Base-by-base conservation (phyloP, 2,329 filamentous ascomycete species). In the Penicillium rolfsii region DNA sequence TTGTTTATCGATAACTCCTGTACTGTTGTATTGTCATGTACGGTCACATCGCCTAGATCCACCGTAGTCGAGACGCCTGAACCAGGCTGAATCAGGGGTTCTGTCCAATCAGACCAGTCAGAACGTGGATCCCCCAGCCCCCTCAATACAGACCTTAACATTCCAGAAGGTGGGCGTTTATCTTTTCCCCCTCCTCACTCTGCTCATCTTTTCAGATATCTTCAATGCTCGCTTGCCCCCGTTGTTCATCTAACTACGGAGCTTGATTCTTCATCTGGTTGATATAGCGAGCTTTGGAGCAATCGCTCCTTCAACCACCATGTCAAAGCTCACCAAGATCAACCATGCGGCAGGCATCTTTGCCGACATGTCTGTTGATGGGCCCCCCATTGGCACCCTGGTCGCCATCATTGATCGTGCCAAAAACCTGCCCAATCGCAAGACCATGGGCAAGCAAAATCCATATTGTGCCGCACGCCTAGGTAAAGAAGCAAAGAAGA, bases 361-460 rank as follows among this genome's bases (percentile, higher is more conserved):
- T 79, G 91, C 93, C 53, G 93, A 97, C 79, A 93, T 96, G 89
- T 91, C 89, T 22, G 86, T 96, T 59, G 94, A 98, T 75, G 95
- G 95, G 1, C 94, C 95, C 3, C 84, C 91, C 62, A 97, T 99
- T 72, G 95, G 95, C 68, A 98, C 93, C 1, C 83, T 99, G 69
- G 92, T 99, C 50, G 85, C 93, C 59, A 89, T 99, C 71, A 87
- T 98, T 72, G 95, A 99, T 80, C 87, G 93, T 68, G 95, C 93
- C 55, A 98, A 97, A 85, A 99, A 99, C 76, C 81, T 99, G 68
- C 95, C 95, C 54, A 99, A 99, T 79, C 83, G 93, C 69, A 96
- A 96, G 82, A 95, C 93, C 5, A 97, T 99, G 83, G 95, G 95
- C 58, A 99, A 99, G 80, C 95, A 99, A 80, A 93, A 98, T 75